Evolutionary conservation across 2,329 filamentous ascomycete species (phyloP).

Genomic region (Dryadomyces quercus-mongolicae): DNA sequence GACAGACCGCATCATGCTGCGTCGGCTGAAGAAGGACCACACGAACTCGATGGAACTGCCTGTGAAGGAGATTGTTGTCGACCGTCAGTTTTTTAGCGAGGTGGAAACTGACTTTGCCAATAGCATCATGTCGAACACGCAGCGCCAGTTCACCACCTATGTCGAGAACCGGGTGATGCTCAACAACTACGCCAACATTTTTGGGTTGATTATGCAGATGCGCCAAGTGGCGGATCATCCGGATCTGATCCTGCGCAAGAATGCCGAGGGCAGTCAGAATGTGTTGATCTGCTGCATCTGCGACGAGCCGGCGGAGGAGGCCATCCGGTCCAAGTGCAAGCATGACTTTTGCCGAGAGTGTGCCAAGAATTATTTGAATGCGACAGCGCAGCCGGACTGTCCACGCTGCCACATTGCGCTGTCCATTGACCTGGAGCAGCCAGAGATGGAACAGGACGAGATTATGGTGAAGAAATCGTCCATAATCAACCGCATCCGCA

Average conservation of each 20-base stretch:
- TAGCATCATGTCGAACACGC: conserved; percentile 88
- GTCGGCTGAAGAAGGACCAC: conserved; percentile 86
- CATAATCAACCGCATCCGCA: conserved; percentile 97
- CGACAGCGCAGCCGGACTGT: conserved; percentile 67
- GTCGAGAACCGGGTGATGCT: conserved; percentile 88
- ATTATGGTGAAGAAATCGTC: conserved; percentile 81
- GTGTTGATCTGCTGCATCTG: conserved; percentile 88
- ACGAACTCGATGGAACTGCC: conserved; percentile 93
- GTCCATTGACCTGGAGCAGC: conserved; percentile 86
- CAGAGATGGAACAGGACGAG: conserved; percentile 88
- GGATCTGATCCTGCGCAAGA: conserved; percentile 83
- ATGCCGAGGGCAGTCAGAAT: conserved; percentile 76
- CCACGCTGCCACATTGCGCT: conserved; percentile 85
- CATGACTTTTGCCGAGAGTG: conserved; percentile 86
- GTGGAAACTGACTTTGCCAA: conserved; percentile 91
- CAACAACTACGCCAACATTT: conserved; percentile 98
- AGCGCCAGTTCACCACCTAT: conserved; percentile 88
- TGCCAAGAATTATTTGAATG: conserved; percentile 67
- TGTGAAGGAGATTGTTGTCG: conserved; percentile 83
- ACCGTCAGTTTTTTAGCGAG: conserved; percentile 93
- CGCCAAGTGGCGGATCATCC: conserved; percentile 94
- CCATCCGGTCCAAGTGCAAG: conserved; percentile 80
- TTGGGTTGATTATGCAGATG: conserved; percentile 99
- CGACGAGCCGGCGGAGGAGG: conserved; percentile 90
- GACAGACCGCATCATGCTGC: conserved; percentile 89